Percentiles rank a stretch among this genome's conserved stretches.
Conservation (phyloP, 495 filamentous ascomycete genomes). For the Aspergillus cavernicola region DNA sequence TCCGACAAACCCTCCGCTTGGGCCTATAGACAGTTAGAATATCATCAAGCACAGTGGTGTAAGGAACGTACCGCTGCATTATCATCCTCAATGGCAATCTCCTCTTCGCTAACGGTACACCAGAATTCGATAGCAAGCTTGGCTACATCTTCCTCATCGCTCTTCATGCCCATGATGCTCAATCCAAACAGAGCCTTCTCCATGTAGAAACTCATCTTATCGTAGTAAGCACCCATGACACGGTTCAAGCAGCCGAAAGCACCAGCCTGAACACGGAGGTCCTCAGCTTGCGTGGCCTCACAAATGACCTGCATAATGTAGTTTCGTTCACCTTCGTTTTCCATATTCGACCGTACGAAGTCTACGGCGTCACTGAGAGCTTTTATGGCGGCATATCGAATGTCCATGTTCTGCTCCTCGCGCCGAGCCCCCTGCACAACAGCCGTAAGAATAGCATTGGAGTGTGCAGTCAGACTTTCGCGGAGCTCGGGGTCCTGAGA, state of each 20-base stretch:
- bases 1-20: conserved; percentile 71
- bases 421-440: conserved; percentile 96
- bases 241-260: conserved; percentile 96
- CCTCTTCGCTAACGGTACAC: conserved; percentile 99
- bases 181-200: conserved; percentile 98
- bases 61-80: conserved; percentile 67
- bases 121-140: conserved; percentile 99
- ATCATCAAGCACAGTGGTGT: not conserved
- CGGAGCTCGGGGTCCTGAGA: conserved; percentile 84
- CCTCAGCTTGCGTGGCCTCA: conserved; percentile 90
- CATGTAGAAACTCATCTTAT: conserved; percentile 99
- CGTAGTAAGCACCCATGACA: conserved; percentile 97
- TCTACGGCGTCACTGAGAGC: conserved; percentile 96
- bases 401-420: conserved; percentile 86
- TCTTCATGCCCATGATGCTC: conserved; percentile 99
- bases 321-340: conserved; percentile 97
- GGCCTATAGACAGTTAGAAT: conserved; percentile 29
- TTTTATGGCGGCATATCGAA: conserved; percentile 85
- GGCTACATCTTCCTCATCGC: conserved; percentile 92
- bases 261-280: conserved; percentile 86
- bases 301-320: conserved; percentile 99
- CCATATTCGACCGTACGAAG: conserved; percentile 96
- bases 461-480: conserved; percentile 75
- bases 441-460: conserved; percentile 95
- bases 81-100: conserved; percentile 95